Base-by-base conservation (phyloP, 495 filamentous ascomycete species). In the Penicillium longicatenatum region DNA sequence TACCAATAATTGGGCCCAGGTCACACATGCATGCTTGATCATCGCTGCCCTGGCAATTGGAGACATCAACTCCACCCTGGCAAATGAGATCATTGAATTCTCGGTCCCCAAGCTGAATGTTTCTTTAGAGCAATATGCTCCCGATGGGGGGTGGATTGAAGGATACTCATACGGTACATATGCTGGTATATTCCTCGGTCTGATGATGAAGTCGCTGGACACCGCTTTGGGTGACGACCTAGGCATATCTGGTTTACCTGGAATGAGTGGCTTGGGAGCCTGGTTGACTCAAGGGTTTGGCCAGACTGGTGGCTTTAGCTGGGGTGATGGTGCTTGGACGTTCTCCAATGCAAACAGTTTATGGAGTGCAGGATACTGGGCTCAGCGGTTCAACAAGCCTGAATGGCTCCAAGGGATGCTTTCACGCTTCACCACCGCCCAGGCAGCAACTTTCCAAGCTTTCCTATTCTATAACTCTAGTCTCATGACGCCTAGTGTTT, bases 1-100 rank as follows among this genome's bases (percentile, higher is more conserved):
- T 46, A 46, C 43, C 43, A 46, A 46, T n/a, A 46, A 46, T 12
- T 46, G 43, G 43, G 43, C 43, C 9, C 43, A 46, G 12, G 43
- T 46, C 1, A 46, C 43, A 2, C 24, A 46, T 16, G 43, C 20
- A 4, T 46, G 43, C 20, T 24, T 46, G 8, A 46, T 46, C 21
- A 21, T 46, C 12, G 43, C 20, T 4, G n/a, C 43, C 2, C 12
- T 46, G 10, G 43, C 43, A 3, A 46, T 46, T 14, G 43, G 43
- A 46, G 43, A 46, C 20, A 24, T 14, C 10, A 46, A 46, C 21
- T n/a, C 43, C 6, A 46, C 43, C 3, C 20, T 46, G 3, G 43
- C 43, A 22, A 10, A 46, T 1, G 20, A 24, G 4, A 46, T 46
- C 20, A 9, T 46, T 12, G 43, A 46, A 3, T 46, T 46, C 43